Base-by-base conservation (phyloP, 2,329 filamentous ascomycete species). In the Trichoderma koningiopsis region DNA sequence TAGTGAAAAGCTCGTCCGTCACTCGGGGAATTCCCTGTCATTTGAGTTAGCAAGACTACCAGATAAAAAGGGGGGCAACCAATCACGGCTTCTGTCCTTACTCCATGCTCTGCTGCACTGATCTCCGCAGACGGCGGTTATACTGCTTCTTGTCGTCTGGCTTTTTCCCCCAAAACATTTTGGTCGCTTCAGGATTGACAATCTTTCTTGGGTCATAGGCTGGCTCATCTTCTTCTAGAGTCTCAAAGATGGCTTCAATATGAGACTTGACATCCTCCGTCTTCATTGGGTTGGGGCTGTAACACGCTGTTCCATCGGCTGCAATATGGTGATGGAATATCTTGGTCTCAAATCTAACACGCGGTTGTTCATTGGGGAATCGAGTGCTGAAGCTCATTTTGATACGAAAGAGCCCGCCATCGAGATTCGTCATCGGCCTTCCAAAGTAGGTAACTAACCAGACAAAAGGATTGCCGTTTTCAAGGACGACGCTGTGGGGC, bases 381-480 rank as follows among this genome's bases (percentile, higher is more conserved):
- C 89, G 87, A 6, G 93, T 90, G 74, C 93, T 97, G 75, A 98
- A 90, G 75, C 85, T 85, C 68, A 98, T 84, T 74, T 86, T 91
- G 78, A 97, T 91, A 71, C 88, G 88, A 82, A 98, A 95, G 71
- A 98, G 87, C 2, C 95, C 94, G 19, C 94, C 95, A 74, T 98
- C 95, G 2, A 98, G 87, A 73, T 97, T 94, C 6, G 94, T 97
- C 91, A 96, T 96, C 0, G 94, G 93, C 67, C 91, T 88, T 31
- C 96, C 96, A 77, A 97, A 96, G 77, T 97, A 94, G 1, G 93
- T 96, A 70, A 98, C 79, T 24, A 86, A 80, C 96, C 96, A 98
- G 24, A 95, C 85, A 76, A 97, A 97, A 0, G 95, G 94, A 75
- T 97, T 98, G 49, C 85, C 87, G 72, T 96, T 85, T 35, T 92